Base-by-base conservation (phyloP, 2,329 filamentous ascomycete genomes). In the Curvularia sp. region DNA sequence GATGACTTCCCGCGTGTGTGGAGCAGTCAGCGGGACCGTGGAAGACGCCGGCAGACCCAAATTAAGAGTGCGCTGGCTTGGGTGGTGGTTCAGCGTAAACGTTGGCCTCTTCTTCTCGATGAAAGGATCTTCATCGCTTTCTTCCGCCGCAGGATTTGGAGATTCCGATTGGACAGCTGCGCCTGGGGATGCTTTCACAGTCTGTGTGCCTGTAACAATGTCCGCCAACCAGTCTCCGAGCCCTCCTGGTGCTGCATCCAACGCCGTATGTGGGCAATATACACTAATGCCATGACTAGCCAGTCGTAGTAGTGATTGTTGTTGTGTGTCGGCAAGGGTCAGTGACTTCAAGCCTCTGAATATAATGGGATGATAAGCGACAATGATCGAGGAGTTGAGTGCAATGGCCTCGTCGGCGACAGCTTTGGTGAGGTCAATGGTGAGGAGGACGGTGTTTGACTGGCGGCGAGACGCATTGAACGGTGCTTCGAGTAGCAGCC, bases 341-440 rank as follows among this genome's bases (percentile, higher is more conserved):
- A 99, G 82, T 64, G 91, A 89, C 79, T 97, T 99, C 67, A 99
- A 84, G 53, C 91, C 91, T 49, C 91, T 88, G 83, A 99, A 99
- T 74, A 99, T 98, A 75, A 98, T 95, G 22, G 95, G 95, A 78
- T 99, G 95, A 77, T 99, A 99, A 71, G 92, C 90, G 56, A 99
- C 84, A 53, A 99, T 87, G 60, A 96, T 86, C 7, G 89, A 92
- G 61, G 88, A 91, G 39, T 87, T 86, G 58, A 89, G 85, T 33
- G 83, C 79, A 60, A 99, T 92, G 50, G 95, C 95, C 79, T 99
- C 95, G 61, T 96, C 88, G 22, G 91, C 93, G 28, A 99, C 95
- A 13, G 88, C 88, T 66, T 88, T 89, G 2, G 94, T 98, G 62
- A 99, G 85, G 77, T 99, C 95, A 68, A 97, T 92, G 6, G 95